Evolutionary conservation across 352 stramenopile genomes (phyloP).

Genomic region (Thraustochytrium striatum): DNA sequence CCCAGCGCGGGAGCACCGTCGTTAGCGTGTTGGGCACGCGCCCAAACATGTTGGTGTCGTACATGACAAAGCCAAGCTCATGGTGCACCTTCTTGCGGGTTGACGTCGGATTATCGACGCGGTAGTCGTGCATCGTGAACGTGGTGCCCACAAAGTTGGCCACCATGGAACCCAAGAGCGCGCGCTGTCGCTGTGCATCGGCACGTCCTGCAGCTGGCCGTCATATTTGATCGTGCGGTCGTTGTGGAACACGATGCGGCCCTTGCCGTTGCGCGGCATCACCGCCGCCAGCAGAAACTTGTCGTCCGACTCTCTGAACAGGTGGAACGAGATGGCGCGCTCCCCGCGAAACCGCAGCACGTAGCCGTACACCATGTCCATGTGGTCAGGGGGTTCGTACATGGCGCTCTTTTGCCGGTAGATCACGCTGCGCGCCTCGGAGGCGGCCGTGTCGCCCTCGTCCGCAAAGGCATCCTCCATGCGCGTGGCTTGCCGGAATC

Average conservation of each 20-base stretch:
- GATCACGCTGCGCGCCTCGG: constrained; percentile 68
- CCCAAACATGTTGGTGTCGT: constrained; percentile 71
- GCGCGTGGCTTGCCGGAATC: constrained; percentile 69
- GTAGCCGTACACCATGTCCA: constrained; percentile 62
- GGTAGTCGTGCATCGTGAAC: constrained; percentile 73
- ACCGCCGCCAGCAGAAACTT: constrained; percentile 56
- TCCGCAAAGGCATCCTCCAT: constrained; percentile 67
- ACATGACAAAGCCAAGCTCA: constrained; percentile 70
- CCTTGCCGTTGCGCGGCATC: constrained; percentile 24
- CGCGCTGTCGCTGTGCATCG: constrained; percentile 58
- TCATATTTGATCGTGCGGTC: constrained; percentile 15
- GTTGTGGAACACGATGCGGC: constrained; percentile 39
- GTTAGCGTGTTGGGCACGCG: constrained; percentile 69
- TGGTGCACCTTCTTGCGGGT: constrained; percentile 54
- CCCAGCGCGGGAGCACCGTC: constrained; percentile 60
- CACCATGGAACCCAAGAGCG: constrained; percentile 69
- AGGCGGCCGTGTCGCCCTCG: constrained; percentile 63
- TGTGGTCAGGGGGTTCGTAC: constrained; percentile 57
- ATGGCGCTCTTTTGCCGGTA: constrained; percentile 71
- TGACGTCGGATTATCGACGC: constrained; percentile 55
- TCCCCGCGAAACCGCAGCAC: constrained; percentile 67
- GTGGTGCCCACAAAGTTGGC: constrained; percentile 74
- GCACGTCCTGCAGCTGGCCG: background rate
- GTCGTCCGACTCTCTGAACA: constrained; percentile 66
- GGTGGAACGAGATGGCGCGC: constrained; percentile 74